Base-by-base conservation (phyloP, 2,329 filamentous ascomycete species). In the Cladosporium sp. region DNA sequence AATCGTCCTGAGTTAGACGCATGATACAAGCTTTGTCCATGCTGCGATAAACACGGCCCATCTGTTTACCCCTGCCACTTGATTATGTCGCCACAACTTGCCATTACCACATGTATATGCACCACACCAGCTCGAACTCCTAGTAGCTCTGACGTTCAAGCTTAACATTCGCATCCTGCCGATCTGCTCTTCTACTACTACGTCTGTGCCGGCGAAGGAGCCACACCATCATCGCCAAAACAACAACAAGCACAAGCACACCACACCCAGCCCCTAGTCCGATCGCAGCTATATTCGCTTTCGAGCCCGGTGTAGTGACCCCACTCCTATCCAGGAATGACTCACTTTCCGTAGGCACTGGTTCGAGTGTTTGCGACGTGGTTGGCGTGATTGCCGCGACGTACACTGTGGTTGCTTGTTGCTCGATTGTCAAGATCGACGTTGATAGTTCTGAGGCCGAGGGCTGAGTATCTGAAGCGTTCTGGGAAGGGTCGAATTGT, bases 241-340 rank as follows among this genome's bases (percentile, higher is more conserved):
- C 4, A 15, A 34, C 24, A 14, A 36, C 30, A 32, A 61, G 47
- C 41, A 61, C n/a, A n/a, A 61, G n/a, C 18, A n/a, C 41, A 36
- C 59, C 59, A 18, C 49, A 36, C 41, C 44, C 59, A 26, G 59
- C 59, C 12, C 59, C 59, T 2, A 61, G 30, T 14, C 59, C 59
- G 24, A 61, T 52, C 1, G 59, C 59, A 24, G 44, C 32, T 26
- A 61, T 34, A 8, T 61, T 61, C 26, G 30, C 28, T 21, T 30
- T 30, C 4, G 52, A 55, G 18, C 52, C 52, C 4, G 52, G 18
- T 4, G 28, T 34, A 2, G 30, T 32, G 3, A 55, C 21, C 4
- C 52, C 52, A 34, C 15, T 32, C 3, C 26, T 55, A 1, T 34
- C 52, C 10, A 55, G 5, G 6, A 30, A 55, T 3, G 52, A 55